Conservation (phyloP, 164 flowering plant species). For the Vitis rotundifolia region DNA sequence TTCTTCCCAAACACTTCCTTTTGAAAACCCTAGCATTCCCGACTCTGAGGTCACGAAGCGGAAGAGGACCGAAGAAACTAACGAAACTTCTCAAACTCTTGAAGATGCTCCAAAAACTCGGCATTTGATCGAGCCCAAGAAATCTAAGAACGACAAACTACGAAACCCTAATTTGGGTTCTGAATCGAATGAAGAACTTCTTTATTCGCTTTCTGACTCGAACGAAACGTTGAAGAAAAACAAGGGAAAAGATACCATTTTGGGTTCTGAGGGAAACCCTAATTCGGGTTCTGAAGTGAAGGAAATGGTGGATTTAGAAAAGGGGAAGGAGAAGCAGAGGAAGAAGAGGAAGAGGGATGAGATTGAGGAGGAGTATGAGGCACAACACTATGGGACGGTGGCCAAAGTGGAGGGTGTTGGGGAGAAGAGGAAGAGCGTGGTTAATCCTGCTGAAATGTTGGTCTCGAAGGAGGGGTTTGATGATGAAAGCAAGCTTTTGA, state of each 20-base stretch:
- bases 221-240: not conserved
- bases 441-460: constrained; percentile 49
- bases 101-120: constrained; percentile 10
- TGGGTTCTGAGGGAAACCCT: not conserved
- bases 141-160: constrained; percentile 25
- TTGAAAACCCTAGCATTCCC: constrained; percentile 2
- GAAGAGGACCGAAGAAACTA: constrained; percentile 15
- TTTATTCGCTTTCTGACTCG: constrained; percentile 4
- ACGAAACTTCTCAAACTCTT: not conserved
- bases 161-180: constrained; percentile 9
- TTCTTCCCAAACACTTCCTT: not conserved
- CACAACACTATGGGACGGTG: constrained; percentile 35
- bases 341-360: constrained; percentile 70
- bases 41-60: constrained; percentile 15
- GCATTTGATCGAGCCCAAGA: constrained; percentile 13
- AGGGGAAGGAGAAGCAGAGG: constrained; percentile 35
- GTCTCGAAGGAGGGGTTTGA: constrained; percentile 80
- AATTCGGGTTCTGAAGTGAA: not conserved
- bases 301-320: not conserved
- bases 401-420: constrained; percentile 42
- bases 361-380: constrained; percentile 54
- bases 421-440: constrained; percentile 74
- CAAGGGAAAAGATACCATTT: not conserved
- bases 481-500: constrained; percentile 81
- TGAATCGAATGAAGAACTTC: not conserved